A percentile compares a stretch with the other conserved stretches of the same genome.
phyloP scores from a whole-genome alignment of 1,139 yeast species.

The Hyphopichia wangnamkhiaoensis region DNA sequence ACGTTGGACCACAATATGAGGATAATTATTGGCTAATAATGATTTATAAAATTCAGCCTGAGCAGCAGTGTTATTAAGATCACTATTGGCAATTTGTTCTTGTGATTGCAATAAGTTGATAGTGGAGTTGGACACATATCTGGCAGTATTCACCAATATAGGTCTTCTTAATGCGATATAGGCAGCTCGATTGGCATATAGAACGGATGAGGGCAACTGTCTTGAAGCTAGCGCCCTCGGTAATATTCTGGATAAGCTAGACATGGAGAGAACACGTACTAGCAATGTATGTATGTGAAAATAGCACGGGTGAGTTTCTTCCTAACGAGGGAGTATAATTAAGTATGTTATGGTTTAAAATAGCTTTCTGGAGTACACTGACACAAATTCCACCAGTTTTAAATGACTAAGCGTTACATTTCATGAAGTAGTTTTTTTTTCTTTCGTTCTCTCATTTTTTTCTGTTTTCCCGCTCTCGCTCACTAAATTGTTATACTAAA shows the following conservation, averaged over 20 bases:
- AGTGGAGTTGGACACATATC: constrained; percentile 19
- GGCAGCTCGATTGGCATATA: constrained; percentile 3
- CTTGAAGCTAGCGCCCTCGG: constrained; percentile 5
- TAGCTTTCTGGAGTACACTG: too few species aligned
- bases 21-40: constrained; percentile 75
- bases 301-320: too few species aligned
- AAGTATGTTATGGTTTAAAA: too few species aligned
- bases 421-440: background rate
- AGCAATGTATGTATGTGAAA: background rate
- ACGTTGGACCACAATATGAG: constrained; percentile 89
- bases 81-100: constrained; percentile 82
- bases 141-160: background rate
- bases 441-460: background rate
- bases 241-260: constrained; percentile 10
- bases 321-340: too few species aligned
- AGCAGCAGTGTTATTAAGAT: constrained; percentile 60
- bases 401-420: background rate
- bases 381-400: too few species aligned
- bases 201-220: background rate
- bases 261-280: constrained; percentile 3
- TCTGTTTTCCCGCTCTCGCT: background rate
- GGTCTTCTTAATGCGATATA: constrained; percentile 2
- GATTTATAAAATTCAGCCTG: constrained; percentile 84
- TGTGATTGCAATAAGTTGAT: constrained; percentile 56
- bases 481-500: too few species aligned